These are phyloP conservation scores for Hyaloscypha finlandica DNA, from an alignment of 495 filamentous ascomycete genomes.

Conservation along the genomic window DNA sequence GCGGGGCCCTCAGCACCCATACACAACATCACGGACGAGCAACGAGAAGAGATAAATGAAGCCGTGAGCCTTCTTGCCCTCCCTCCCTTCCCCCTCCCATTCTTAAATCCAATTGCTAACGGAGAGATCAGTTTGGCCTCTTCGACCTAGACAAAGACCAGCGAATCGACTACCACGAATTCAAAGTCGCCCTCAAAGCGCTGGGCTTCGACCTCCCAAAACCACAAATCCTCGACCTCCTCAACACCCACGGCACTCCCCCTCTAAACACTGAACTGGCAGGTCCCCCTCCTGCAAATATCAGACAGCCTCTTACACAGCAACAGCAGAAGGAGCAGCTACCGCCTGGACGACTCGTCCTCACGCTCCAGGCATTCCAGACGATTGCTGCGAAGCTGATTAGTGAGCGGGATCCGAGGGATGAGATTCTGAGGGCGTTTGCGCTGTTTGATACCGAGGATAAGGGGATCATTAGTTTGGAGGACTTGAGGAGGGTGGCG, in stretches of 20 bases:
- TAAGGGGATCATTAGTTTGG: slow-evolving; percentile 84
- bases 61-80: slow-evolving; percentile 57
- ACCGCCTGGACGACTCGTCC: slow-evolving; percentile 56
- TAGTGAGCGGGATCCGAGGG: slow-evolving; percentile 76
- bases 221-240: slow-evolving; percentile 72
- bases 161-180: slow-evolving; percentile 94
- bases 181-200: slow-evolving; percentile 95
- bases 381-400: slow-evolving; percentile 79
- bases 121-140: slow-evolving; percentile 73
- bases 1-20: slow-evolving; percentile 26
- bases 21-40: slow-evolving; percentile 72
- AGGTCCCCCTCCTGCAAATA: neutral
- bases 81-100: slow-evolving; percentile 14
- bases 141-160: slow-evolving; percentile 97
- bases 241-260: slow-evolving; percentile 71
- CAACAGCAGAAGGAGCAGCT: slow-evolving; percentile 27
- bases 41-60: slow-evolving; percentile 86
- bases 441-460: slow-evolving; percentile 74
- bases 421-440: slow-evolving; percentile 91
- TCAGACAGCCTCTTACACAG: slow-evolving; percentile 33
- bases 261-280: slow-evolving; percentile 34
- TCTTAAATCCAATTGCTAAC: neutral
- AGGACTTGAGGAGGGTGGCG: slow-evolving; percentile 84
- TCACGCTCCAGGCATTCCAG: slow-evolving; percentile 74
- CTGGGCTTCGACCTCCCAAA: slow-evolving; percentile 91